Evolutionary conservation across 768 basidiomycete genomes (phyloP).

Genomic region (Lepiota venenata): DNA sequence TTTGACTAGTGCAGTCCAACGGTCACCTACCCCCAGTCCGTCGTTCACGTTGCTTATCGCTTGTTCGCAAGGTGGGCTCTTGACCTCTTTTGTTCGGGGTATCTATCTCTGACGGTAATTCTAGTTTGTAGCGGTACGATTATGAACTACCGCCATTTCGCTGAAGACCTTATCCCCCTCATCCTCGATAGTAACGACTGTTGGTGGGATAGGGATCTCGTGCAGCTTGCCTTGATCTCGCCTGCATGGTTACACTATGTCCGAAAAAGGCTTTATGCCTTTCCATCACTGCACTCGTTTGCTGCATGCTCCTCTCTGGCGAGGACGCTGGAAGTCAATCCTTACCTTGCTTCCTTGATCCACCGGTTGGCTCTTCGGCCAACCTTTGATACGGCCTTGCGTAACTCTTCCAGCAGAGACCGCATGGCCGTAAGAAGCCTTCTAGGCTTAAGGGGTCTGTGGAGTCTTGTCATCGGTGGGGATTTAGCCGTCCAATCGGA

Average conservation of each 20-base stretch:
- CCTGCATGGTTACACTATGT: conserved; percentile 42
- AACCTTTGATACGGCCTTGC: conserved; percentile 9
- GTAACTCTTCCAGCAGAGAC: conserved; percentile 11
- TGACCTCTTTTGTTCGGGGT: background rate
- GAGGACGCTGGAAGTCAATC: conserved; percentile 35
- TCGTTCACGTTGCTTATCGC: too few species aligned
- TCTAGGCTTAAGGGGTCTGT: conserved; percentile 39
- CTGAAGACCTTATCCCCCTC: conserved; percentile 50
- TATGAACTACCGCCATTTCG: conserved; percentile 24
- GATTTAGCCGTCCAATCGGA: conserved; percentile 43
- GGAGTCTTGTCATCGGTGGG: conserved; percentile 43
- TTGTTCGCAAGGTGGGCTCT: too few species aligned
- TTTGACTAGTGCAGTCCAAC: too few species aligned
- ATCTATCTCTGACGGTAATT: background rate
- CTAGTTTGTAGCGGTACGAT: too few species aligned
- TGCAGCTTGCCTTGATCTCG: conserved; percentile 47
- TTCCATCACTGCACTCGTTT: conserved; percentile 39
- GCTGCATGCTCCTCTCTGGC: conserved; percentile 37
- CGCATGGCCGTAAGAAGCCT: conserved; percentile 37
- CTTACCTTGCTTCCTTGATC: conserved; percentile 32
- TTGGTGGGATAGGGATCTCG: conserved; percentile 54
- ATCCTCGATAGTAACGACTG: conserved; percentile 45
- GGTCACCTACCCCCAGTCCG: too few species aligned
- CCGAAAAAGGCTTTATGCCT: conserved; percentile 42
- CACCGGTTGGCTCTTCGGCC: conserved; percentile 41